Conservation (phyloP, 164 flowering plant genomes). For the Houttuynia cordata region DNA sequence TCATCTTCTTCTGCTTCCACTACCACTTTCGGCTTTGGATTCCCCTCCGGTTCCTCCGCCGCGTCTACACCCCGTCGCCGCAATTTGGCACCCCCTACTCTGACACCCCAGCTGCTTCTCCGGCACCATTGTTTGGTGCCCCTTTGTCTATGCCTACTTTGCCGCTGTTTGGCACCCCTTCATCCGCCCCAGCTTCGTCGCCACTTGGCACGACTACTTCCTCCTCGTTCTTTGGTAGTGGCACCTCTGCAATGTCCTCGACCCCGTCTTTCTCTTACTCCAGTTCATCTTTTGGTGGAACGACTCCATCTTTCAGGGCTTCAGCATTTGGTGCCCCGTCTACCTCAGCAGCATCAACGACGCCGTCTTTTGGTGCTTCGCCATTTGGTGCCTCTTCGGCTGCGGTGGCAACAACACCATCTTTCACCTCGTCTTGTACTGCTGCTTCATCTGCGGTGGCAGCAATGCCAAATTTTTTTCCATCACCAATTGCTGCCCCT, state of each 20-base stretch:
- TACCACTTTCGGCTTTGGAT: neutral
- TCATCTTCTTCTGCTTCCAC: neutral
- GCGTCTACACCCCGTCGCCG: neutral
- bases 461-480: neutral
- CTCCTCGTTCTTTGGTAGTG: neutral
- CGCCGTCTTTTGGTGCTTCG: neutral
- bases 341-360: neutral
- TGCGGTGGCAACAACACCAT: neutral
- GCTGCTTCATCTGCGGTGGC: neutral
- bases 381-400: neutral
- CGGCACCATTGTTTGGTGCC: neutral
- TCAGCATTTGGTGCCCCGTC: neutral
- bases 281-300: neutral
- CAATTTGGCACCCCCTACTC: neutral
- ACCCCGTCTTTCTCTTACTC: neutral
- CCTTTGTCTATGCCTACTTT: neutral
- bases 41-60: neutral
- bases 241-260: too few species aligned
- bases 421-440: neutral
- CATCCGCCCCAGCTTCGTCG: neutral
- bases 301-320: neutral
- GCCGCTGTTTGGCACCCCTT: neutral
- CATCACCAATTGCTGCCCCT: neutral
- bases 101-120: neutral
- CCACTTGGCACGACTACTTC: neutral